Evolutionary conservation across 1,284 basidiomycete species (phyloP).

Genomic region (Marasmius oreades): DNA sequence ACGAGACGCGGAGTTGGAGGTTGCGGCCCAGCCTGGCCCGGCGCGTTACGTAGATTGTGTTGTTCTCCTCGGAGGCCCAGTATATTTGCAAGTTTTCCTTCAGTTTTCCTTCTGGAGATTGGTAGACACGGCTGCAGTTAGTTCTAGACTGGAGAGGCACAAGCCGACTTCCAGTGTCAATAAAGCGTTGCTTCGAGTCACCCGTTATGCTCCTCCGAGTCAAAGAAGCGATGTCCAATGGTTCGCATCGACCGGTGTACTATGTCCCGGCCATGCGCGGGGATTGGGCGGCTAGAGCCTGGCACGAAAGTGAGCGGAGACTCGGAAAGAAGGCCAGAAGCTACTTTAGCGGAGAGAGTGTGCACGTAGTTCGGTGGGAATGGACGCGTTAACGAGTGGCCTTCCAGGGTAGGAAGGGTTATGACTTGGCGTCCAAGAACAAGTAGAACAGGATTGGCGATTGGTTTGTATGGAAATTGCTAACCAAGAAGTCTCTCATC

Average conservation of each 20-base stretch:
- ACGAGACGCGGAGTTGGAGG: too few species aligned
- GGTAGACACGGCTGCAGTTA: too few species aligned
- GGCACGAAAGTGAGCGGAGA: conserved; percentile 49
- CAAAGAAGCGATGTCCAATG: too few species aligned
- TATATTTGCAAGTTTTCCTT: too few species aligned
- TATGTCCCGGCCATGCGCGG: conserved; percentile 57
- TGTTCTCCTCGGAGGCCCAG: too few species aligned
- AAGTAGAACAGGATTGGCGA: conserved; percentile 20
- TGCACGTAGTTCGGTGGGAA: conserved; percentile 33
- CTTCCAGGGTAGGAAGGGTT: conserved; percentile 37
- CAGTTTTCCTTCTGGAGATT: too few species aligned
- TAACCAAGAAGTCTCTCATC: conserved; percentile 11
- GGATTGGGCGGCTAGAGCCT: conserved; percentile 49
- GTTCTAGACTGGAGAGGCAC: too few species aligned
- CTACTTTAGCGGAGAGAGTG: conserved; percentile 29
- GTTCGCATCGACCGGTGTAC: conserved; percentile 50
- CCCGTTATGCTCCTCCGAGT: too few species aligned
- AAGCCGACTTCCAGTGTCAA: too few species aligned
- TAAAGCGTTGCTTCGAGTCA: too few species aligned
- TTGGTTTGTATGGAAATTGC: not conserved
- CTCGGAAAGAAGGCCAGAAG: conserved; percentile 30
- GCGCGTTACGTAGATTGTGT: too few species aligned
- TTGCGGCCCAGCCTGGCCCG: too few species aligned
- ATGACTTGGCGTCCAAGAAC: conserved; percentile 32
- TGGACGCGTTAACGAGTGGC: conserved; percentile 33